These are phyloP conservation scores for Neohortaea acidophila DNA, from an alignment of 495 filamentous ascomycete species.

Conservation along the genomic window DNA sequence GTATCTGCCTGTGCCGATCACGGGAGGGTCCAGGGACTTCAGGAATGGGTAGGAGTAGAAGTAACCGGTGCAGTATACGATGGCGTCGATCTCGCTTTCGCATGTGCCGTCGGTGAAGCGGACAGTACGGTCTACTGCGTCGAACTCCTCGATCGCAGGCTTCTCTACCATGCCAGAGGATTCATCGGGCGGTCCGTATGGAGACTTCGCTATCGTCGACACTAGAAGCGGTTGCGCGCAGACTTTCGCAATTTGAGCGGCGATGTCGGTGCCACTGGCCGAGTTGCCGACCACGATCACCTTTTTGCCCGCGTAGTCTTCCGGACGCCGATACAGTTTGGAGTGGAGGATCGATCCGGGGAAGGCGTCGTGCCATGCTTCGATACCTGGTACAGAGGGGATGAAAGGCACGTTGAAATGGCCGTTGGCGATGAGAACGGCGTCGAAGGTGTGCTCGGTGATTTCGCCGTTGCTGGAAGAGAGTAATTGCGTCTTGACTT, in stretches of 20 bases:
- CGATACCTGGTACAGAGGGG: conserved; percentile 46
- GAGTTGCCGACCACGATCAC: conserved; percentile 65
- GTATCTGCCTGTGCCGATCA: conserved; percentile 53
- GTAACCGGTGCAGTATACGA: conserved; percentile 66
- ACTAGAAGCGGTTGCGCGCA: conserved; percentile 37
- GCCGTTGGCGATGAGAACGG: conserved; percentile 69
- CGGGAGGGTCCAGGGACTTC: conserved; percentile 36
- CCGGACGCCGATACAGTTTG: conserved; percentile 56
- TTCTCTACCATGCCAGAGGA: conserved; percentile 34
- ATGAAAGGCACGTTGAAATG: conserved; percentile 63
- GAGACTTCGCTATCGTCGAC: conserved; percentile 37
- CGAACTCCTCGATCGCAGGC: conserved; percentile 44
- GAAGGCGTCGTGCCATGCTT: conserved; percentile 40
- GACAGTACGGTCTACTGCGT: conserved; percentile 34
- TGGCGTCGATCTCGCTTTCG: conserved; percentile 45
- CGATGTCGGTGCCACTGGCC: conserved; percentile 69
- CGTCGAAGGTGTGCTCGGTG: conserved; percentile 41
- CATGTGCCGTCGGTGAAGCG: conserved; percentile 38
- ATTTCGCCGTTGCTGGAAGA: conserved; percentile 20
- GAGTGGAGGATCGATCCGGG: conserved; percentile 62
- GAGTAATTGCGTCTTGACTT: conserved; percentile 34
- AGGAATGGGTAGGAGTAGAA: conserved; percentile 60
- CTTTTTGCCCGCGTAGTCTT: conserved; percentile 44
- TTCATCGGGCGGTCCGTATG: conserved; percentile 15
- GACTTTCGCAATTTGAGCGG: conserved; percentile 48